Evolutionary conservation across 192 early-diverging fungal genomes (phyloP), one percentile per base, ranked within the genome.

Genomic region (Linnemannia schmuckeri): DNA sequence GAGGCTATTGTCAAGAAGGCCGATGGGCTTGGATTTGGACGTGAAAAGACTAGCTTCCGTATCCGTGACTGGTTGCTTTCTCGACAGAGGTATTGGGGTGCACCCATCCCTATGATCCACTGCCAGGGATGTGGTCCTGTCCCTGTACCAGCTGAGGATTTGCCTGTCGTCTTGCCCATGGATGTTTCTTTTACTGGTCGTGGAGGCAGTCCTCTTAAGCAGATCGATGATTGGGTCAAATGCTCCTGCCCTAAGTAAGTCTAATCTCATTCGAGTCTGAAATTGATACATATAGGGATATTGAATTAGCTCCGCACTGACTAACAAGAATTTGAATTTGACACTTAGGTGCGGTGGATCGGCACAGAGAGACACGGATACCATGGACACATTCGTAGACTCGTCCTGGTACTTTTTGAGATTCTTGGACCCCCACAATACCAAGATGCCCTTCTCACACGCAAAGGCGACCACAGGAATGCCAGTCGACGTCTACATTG

Each of bases 361-460:
- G 4, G 97, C 97, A 13, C 89, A 89, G 74, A 91, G 96, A 44
- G 98, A 98, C 55, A 94, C 95, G 20, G 98, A 99, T 76, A 98
- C 98, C 4, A 97, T 99, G 94, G 98, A 99, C 82, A 99, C 98
- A 5, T 99, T 99, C 92, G 95, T 99, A 12, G 98, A 99, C 82
- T 98, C 97, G 6, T 96, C 98, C 0, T 99, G 97, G 97, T 99
- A 99, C 80, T 99, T 95, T 91, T 88, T 99, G 83, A 91, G 98
- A 68, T 97, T 92, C 79, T 80, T 93, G 0, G 97, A 98, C 80
- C 90, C 97, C 3, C 85, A 94, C 20, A 98, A 97, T 88, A 70
- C 55, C 18, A 20, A n/a, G 1, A 46, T 63, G 40, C 92, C 92
- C 18, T 96, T 95, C 76, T 88, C 89, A 57, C 57, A 88, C 0